Percentiles rank a stretch among this genome's conserved stretches.
These are phyloP conservation scores for Yamadazyma diospyri DNA, from an alignment of 1,139 yeast genomes.

Conservation along the genomic window DNA sequence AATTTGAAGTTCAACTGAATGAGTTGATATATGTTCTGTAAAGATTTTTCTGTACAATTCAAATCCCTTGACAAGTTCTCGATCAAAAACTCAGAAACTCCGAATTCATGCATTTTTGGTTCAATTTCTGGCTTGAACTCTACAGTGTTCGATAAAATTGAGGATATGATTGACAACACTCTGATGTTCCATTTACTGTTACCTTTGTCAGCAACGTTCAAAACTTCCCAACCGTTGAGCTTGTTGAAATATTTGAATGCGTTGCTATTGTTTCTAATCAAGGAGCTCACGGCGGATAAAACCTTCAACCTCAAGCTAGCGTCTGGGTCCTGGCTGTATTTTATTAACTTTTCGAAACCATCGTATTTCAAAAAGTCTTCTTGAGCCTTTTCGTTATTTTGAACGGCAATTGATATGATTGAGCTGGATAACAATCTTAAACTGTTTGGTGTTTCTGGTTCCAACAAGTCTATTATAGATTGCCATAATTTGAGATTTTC, in stretches of 20 bases:
- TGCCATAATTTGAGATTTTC: slow-evolving; percentile 84
- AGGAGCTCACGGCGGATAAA: slow-evolving; percentile 71
- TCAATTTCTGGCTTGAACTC: slow-evolving; percentile 26
- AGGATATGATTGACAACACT: slow-evolving; percentile 53
- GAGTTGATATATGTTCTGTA: slow-evolving; percentile 52
- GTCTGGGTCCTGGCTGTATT: slow-evolving; percentile 20
- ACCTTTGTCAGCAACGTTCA: slow-evolving; percentile 3
- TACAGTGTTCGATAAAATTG: slow-evolving; percentile 50
- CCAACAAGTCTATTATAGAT: slow-evolving; percentile 50
- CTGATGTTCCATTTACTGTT: slow-evolving; percentile 48
- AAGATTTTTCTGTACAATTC: slow-evolving; percentile 45
- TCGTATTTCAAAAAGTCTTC: slow-evolving; percentile 52
- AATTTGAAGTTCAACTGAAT: slow-evolving; percentile 45
- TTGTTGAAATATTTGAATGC: slow-evolving; percentile 56
- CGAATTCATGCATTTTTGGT: slow-evolving; percentile 37
- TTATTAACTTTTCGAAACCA: slow-evolving; percentile 47
- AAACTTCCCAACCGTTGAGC: slow-evolving; percentile 58
- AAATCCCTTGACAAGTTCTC: slow-evolving; percentile 9
- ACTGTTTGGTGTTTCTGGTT: slow-evolving; percentile 25
- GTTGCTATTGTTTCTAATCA: slow-evolving; percentile 64
- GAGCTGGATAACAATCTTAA: slow-evolving; percentile 64
- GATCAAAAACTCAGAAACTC: slow-evolving; percentile 27
- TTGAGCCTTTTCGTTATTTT: slow-evolving; percentile 79
- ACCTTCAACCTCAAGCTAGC: slow-evolving; percentile 53
- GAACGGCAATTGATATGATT: slow-evolving; percentile 87